Percentiles rank a stretch among this genome's conserved stretches.
These are phyloP conservation scores for Fusarium ambrosium DNA, from an alignment of 2,329 filamentous ascomycete genomes.

Conservation along the genomic window DNA sequence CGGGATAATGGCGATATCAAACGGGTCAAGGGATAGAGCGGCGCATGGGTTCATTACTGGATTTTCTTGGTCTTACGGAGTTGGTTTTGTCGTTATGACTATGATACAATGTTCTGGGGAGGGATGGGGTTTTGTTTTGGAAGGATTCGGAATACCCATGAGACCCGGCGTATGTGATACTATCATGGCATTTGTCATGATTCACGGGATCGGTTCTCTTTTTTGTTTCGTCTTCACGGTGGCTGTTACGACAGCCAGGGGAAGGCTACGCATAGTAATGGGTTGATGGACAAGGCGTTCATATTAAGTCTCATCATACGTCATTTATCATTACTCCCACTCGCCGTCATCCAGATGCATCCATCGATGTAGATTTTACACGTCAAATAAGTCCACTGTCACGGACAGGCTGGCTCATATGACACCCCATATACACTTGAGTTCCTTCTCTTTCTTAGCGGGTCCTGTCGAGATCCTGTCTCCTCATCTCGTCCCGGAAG, in stretches of 20 bases:
- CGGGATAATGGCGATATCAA: conserved; percentile 31
- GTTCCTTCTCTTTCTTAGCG: conserved; percentile 27
- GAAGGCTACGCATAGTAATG: conserved; percentile 1
- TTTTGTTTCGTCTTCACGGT: conserved; percentile 11
- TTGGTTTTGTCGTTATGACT: conserved; percentile 19
- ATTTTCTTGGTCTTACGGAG: conserved; percentile 26
- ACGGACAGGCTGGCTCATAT: not conserved
- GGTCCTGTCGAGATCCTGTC: conserved; percentile 59
- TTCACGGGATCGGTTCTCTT: conserved; percentile 20
- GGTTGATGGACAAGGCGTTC: conserved; percentile 38
- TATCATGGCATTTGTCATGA: conserved; percentile 29
- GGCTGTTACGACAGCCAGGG: not conserved
- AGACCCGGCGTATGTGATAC: conserved; percentile 37
- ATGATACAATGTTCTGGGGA: conserved; percentile 28
- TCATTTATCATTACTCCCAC: conserved; percentile 43
- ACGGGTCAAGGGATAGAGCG: conserved; percentile 36
- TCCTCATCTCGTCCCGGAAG: conserved; percentile 64
- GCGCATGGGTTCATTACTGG: conserved; percentile 7
- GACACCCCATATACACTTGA: not conserved
- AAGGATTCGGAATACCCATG: conserved; percentile 45
- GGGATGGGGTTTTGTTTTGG: conserved; percentile 20
- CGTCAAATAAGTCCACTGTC: conserved; percentile 3
- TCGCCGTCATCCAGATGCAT: conserved; percentile 18
- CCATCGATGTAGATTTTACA: conserved; percentile 30
- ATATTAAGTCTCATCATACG: conserved; percentile 43